phyloP scores from a whole-genome alignment of 345 rosid species.

The Hibiscus mutabilis region DNA sequence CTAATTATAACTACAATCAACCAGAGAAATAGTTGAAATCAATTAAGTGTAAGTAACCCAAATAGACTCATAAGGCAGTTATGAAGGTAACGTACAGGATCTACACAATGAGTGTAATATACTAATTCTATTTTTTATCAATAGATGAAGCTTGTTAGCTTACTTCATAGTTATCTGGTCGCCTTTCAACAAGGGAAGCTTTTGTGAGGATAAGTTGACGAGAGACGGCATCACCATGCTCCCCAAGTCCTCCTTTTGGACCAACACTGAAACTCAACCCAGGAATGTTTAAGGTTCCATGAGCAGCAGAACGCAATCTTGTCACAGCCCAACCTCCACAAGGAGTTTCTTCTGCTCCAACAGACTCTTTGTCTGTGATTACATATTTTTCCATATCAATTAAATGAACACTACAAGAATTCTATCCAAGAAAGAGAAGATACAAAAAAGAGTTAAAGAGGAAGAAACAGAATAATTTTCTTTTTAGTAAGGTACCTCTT shows the following conservation, averaged over 20 bases:
- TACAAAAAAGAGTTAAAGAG: neutral
- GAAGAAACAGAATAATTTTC: neutral
- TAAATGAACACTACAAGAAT: conserved; percentile 1
- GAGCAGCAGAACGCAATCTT: conserved; percentile 88
- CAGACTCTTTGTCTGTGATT: conserved; percentile 74
- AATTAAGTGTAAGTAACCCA: neutral
- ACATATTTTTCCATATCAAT: conserved; percentile 1
- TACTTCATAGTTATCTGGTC: conserved; percentile 99
- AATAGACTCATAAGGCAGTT: neutral
- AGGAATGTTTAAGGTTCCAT: conserved; percentile 77
- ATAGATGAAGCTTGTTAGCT: conserved; percentile 35
- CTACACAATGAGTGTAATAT: neutral
- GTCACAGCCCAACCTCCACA: conserved; percentile 89
- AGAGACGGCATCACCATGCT: conserved; percentile 87
- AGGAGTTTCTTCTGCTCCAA: conserved; percentile 91
- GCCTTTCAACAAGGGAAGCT: conserved; percentile 92
- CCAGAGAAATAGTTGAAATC: neutral
- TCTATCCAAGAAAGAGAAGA: neutral
- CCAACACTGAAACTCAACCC: conserved; percentile 82
- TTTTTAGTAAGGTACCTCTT: conserved; percentile 49
- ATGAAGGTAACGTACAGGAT: neutral
- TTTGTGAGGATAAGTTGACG: conserved; percentile 85
- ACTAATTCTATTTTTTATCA: conserved; percentile 5
- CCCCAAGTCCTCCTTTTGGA: conserved; percentile 97
- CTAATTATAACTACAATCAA: neutral